A percentile compares a stretch with the other conserved stretches of the same genome.
Conservation (phyloP, 805 yeast species). For the Starmera caribaea region DNA sequence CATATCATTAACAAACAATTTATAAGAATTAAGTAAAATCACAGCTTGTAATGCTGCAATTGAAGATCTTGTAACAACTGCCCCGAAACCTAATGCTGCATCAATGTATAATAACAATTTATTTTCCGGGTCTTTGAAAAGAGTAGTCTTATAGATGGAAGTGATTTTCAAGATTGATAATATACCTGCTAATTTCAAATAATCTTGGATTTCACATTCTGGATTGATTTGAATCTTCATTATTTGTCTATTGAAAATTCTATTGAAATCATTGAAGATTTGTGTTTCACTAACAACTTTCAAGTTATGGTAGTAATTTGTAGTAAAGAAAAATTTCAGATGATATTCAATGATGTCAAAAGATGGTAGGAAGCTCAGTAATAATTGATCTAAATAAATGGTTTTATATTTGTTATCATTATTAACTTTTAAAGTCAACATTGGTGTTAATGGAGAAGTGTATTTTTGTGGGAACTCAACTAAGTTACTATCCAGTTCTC, state of each 20-base stretch:
- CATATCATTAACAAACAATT: conserved; percentile 10
- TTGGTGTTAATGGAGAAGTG: conserved; percentile 3
- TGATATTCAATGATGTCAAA: conserved; percentile 6
- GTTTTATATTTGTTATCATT: conserved; percentile 1
- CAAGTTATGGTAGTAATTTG: conserved; percentile 9
- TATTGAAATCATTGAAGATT: conserved; percentile 3
- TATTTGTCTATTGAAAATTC: conserved; percentile 3
- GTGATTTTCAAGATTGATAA: conserved; percentile 9
- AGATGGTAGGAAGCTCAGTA: conserved; percentile 4
- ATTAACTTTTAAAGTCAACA: conserved; percentile 2
- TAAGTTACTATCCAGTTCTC: background rate
- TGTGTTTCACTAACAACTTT: conserved; percentile 6
- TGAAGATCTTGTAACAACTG: conserved; percentile 10
- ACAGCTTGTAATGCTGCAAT: conserved; percentile 10
- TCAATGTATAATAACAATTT: conserved; percentile 8
- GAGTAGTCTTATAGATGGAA: conserved; percentile 7
- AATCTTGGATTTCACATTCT: conserved; percentile 8
- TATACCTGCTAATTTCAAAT: conserved; percentile 8
- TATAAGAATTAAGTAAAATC: conserved; percentile 9
- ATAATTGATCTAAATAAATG: conserved; percentile 1
- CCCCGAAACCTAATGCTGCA: conserved; percentile 12
- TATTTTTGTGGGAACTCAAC: conserved; percentile 1
- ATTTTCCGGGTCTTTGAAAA: conserved; percentile 5
- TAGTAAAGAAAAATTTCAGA: conserved; percentile 6
- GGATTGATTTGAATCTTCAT: conserved; percentile 7